Evolutionary conservation across 2,329 filamentous ascomycete genomes (phyloP), one percentile per base, ranked within the genome.

Genomic region (Cryphonectria nitschkei): DNA sequence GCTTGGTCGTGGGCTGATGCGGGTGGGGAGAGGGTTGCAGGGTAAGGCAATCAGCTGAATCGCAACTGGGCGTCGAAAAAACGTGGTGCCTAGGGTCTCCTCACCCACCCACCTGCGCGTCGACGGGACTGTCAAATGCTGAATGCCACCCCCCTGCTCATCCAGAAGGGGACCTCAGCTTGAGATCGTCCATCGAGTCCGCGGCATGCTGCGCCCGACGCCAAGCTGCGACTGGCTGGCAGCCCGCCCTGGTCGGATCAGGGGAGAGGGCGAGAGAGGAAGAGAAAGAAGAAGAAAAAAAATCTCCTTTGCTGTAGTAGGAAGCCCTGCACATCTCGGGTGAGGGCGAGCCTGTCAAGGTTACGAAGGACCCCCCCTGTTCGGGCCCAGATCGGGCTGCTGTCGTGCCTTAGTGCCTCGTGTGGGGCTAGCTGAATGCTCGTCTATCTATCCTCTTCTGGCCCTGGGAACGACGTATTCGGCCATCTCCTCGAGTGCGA

Each of bases 341-440:
- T 29, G 22, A 67, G 41, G n/a, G 65, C 63, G 41, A 52, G n/a
- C 65, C 67, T 70, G 68, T 56, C 62, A 46, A 61, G 19, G 34
- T 32, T 32, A 58, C 54, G 54, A 16, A 34, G 14, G 13, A 26
- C 26, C 54, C 26, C 54, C 52, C 52, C 64, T 68, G 65, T 60
- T 65, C 43, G 29, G 65, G 68, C 69, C 65, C 65, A 70, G 68
- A 70, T 63, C 46, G 68, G 68, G 71, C 65, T 72, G 65, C 62
- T 72, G 46, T 67, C 37, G 62, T 70, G 71, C 71, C 46, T 70
- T 72, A 72, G 68, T 67, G 65, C 56, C 46, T 41, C 62, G 32
- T 54, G 67, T 70, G 68, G 68, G 62, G 67, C 32, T 63, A 68
- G 71, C 71, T 72, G 71, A 72, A 68, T 58, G 67, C 71, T 70